phyloP scores from a whole-genome alignment of 257 asterid species.

The Vinca minor region DNA sequence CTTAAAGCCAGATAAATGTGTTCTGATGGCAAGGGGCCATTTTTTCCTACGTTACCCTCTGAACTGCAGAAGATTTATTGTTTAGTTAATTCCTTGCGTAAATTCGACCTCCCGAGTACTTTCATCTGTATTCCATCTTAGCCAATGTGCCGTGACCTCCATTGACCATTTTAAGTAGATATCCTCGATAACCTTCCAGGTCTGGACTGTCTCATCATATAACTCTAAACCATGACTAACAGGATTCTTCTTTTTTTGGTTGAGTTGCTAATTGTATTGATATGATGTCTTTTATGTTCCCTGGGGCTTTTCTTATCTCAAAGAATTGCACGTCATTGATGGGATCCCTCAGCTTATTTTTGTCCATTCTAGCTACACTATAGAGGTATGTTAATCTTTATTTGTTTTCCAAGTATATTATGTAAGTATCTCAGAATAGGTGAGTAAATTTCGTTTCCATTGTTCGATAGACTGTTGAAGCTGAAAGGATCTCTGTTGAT shows the following conservation, averaged over 20 bases:
- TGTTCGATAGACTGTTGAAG: slow-evolving; percentile 83
- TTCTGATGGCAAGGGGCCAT: background rate
- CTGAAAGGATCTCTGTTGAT: slow-evolving; percentile 94
- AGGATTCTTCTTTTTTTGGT: background rate
- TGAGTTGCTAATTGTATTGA: slow-evolving; percentile 4
- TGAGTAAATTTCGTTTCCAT: slow-evolving; percentile 7
- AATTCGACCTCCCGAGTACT: background rate
- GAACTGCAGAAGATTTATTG: background rate
- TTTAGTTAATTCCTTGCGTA: background rate
- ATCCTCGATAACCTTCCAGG: background rate
- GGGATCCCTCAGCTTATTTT: slow-evolving; percentile 91
- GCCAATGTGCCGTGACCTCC: background rate
- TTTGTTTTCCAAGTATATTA: background rate
- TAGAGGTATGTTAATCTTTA: slow-evolving; percentile 52
- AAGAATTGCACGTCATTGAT: slow-evolving; percentile 90
- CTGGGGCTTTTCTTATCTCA: slow-evolving; percentile 25
- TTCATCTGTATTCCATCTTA: background rate
- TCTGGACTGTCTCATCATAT: background rate
- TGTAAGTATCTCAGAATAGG: slow-evolving; percentile 11
- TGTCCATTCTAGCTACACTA: slow-evolving; percentile 79
- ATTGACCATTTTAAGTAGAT: background rate
- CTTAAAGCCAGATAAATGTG: background rate
- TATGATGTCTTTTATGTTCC: slow-evolving; percentile 7
- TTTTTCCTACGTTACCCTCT: background rate
- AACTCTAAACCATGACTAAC: background rate